Base-by-base conservation (phyloP, 768 basidiomycete species). In the Auriscalpium microsporum region DNA sequence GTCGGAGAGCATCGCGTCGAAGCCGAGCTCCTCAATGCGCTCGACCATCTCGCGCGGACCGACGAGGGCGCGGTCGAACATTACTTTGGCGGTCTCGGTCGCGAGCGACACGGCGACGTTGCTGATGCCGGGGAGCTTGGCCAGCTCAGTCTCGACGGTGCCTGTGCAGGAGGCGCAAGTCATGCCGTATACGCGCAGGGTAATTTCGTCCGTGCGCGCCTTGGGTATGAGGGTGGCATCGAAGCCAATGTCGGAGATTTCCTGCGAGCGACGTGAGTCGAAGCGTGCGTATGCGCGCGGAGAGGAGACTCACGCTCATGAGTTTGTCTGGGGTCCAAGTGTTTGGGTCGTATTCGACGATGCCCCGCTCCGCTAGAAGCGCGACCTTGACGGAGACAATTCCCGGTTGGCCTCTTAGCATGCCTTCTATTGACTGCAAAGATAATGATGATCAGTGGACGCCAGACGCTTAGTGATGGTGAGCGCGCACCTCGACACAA, bases 331-430 rank as follows among this genome's bases (percentile, higher is more conserved):
- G 71, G 36, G 77, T 80, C 96, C 96, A 99, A n/a, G 73, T 65
- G 0, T 72, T 65, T 1, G 90, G 82, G 63, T 98, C 93, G 64
- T 87, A 99, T 67, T 95, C 93, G 60, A 99, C 74, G 47, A 91
- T 79, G 4, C 86, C 95, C 13, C 95, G 84, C 69, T 99, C 95
- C 11, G 96, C 92, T 23, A 99, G 79, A n/a, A 99, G 78, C 21
- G 94, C 94, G n/a, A 99, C 94, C 66, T 93, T 92, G 58, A 96
- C 72, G 10, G 86, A 89, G 58, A 83, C 72, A 50, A 99, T 94
- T n/a, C 96, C 96, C n/a, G 82, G 73, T 68, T 94, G 90, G 16
- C 75, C 75, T 64, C 84, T 76, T 19, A 95, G 78, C 75, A 87
- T 87, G 42, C 84, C 82, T 67, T 95, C 93, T 55, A 94, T 94